Evolutionary conservation across 1,284 basidiomycete species (phyloP).

Genomic region (Heterobasidion irregulare): DNA sequence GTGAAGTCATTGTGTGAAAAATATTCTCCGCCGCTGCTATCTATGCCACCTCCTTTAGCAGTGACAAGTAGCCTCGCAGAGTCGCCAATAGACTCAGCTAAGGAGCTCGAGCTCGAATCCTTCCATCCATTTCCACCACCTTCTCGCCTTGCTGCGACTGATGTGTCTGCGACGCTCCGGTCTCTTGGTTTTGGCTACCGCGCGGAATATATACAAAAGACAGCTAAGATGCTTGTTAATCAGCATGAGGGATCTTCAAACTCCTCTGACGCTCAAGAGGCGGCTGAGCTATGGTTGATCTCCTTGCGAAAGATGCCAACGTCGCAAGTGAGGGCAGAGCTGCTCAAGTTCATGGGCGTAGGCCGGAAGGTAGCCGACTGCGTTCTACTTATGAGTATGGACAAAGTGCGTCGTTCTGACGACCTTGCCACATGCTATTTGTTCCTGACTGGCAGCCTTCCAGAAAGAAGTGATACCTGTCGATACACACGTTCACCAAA

Average conservation of each 20-base stretch:
- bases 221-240: slow-evolving; percentile 73
- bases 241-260: slow-evolving; percentile 26
- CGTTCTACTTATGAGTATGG: slow-evolving; percentile 88
- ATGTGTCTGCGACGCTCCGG: slow-evolving; percentile 65
- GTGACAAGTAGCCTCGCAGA: slow-evolving; percentile 2
- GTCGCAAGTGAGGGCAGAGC: slow-evolving; percentile 56
- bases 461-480: slow-evolving; percentile 83
- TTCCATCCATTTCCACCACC: slow-evolving; percentile 89
- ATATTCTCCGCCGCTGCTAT: slow-evolving; percentile 62
- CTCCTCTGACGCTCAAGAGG: slow-evolving; percentile 24
- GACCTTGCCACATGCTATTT: not conserved
- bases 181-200: slow-evolving; percentile 93
- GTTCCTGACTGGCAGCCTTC: not conserved
- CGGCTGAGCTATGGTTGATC: slow-evolving; percentile 52
- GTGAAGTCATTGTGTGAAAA: slow-evolving; percentile 66
- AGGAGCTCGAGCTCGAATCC: slow-evolving; percentile 22
- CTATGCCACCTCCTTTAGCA: slow-evolving; percentile 31
- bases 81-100: slow-evolving; percentile 1
- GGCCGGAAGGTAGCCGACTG: slow-evolving; percentile 97
- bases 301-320: slow-evolving; percentile 48
- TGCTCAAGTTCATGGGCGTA: slow-evolving; percentile 83
- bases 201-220: slow-evolving; percentile 82
- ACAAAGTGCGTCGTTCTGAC: slow-evolving; percentile 53
- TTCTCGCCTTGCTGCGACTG: slow-evolving; percentile 49
- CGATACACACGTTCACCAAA: slow-evolving; percentile 88